A percentile compares a stretch with the other conserved stretches of the same genome.
These are phyloP conservation scores for Geranomyces variabilis DNA, from an alignment of 192 early-diverging fungal species.

Conservation along the genomic window DNA sequence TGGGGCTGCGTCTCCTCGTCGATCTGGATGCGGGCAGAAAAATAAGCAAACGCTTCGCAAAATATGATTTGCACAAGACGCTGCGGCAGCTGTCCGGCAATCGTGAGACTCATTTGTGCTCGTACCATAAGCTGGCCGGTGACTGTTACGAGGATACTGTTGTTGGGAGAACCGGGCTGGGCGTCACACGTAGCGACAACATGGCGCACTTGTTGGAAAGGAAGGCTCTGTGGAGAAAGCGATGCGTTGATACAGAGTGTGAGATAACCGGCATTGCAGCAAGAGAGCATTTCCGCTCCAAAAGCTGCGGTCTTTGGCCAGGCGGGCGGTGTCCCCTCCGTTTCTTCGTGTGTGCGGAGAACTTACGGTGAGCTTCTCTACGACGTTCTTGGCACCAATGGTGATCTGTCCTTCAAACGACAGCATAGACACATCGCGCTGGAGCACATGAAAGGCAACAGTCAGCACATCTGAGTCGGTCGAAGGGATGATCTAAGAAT, in stretches of 20 bases:
- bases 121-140: conserved; percentile 85
- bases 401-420: conserved; percentile 79
- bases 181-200: conserved; percentile 77
- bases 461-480: too few relatives aligned
- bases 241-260: too few relatives aligned
- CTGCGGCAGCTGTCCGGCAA: too few relatives aligned
- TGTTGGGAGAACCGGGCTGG: conserved; percentile 71
- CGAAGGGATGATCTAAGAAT: too few relatives aligned
- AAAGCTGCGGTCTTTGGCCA: too few relatives aligned
- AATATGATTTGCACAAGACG: too few relatives aligned
- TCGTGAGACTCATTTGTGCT: background rate
- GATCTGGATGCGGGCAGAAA: conserved; percentile 44
- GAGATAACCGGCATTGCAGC: too few relatives aligned
- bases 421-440: conserved; percentile 83
- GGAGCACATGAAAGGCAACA: conserved; percentile 17
- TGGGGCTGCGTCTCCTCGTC: conserved; percentile 82
- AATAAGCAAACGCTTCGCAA: too few relatives aligned
- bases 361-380: conserved; percentile 78
- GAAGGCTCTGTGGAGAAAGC: conserved; percentile 58
- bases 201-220: conserved; percentile 77
- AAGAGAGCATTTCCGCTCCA: too few relatives aligned
- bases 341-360: too few relatives aligned
- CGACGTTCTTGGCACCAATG: conserved; percentile 64
- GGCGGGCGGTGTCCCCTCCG: too few relatives aligned
- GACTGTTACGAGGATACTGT: conserved; percentile 76